A percentile compares a stretch with the other conserved stretches of the same genome.
Evolutionary conservation across 345 rosid species (phyloP).

Genomic region (Citrus inodora): DNA sequence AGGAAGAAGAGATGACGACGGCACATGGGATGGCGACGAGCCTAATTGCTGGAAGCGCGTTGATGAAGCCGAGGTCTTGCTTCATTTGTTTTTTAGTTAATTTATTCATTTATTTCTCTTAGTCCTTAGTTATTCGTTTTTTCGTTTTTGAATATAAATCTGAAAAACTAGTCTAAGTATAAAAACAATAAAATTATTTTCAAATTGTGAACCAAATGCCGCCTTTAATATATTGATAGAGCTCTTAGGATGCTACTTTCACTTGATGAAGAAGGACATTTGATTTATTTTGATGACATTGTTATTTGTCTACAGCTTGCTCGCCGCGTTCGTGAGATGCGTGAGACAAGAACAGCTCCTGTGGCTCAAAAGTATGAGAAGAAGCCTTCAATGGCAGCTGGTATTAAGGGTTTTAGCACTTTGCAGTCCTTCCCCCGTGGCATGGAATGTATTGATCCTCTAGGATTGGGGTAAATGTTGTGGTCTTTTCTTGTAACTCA

Average conservation of each 20-base stretch:
- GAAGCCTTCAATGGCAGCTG: slow-evolving; percentile 45
- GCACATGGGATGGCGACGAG: slow-evolving; percentile 83
- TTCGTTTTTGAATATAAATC: background rate
- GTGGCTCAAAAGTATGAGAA: slow-evolving; percentile 67
- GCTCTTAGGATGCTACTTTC: background rate
- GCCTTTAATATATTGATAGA: background rate
- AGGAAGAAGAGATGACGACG: slow-evolving; percentile 56
- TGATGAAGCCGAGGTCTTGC: slow-evolving; percentile 74
- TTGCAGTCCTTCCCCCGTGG: slow-evolving; percentile 91
- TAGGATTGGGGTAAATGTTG: slow-evolving; percentile 74
- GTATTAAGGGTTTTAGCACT: slow-evolving; percentile 48
- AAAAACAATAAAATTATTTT: background rate
- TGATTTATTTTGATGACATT: background rate
- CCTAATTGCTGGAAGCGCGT: slow-evolving; percentile 96
- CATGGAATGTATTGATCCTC: slow-evolving; percentile 94
- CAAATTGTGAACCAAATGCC: background rate
- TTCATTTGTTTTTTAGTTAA: background rate
- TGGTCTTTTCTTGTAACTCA: background rate
- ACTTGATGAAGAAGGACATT: background rate
- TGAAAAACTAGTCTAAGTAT: background rate
- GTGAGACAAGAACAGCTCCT: slow-evolving; percentile 83
- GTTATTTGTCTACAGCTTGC: slow-evolving; percentile 60
- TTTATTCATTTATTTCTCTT: background rate
- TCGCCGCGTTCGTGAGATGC: slow-evolving; percentile 92
- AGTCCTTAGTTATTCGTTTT: background rate